Evolutionary conservation across 495 filamentous ascomycete species (phyloP).

Genomic region (Xylaria longipes): DNA sequence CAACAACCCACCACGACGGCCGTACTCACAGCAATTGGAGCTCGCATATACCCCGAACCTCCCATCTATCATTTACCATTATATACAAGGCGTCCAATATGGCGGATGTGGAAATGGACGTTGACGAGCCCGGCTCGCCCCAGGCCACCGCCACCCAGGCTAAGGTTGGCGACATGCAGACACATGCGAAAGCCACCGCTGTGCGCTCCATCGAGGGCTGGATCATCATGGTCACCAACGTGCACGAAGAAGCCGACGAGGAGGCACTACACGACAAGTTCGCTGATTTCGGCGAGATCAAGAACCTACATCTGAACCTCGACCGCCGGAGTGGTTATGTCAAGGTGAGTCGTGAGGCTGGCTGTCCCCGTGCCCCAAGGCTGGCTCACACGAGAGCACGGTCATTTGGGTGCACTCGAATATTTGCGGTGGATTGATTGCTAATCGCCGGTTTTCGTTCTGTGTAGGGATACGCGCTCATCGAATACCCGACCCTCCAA

Average conservation of each 20-base stretch:
- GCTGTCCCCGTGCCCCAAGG: neutral
- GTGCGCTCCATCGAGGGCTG: slow-evolving; percentile 99
- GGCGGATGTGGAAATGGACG: slow-evolving; percentile 79
- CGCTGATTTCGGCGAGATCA: slow-evolving; percentile 95
- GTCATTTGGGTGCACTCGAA: neutral
- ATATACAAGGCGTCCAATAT: slow-evolving; percentile 44
- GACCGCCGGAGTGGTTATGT: slow-evolving; percentile 97
- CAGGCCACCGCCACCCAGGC: slow-evolving; percentile 44
- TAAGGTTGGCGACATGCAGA: slow-evolving; percentile 71
- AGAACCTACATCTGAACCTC: slow-evolving; percentile 94
- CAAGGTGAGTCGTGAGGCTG: slow-evolving; percentile 69
- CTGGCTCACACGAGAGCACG: neutral
- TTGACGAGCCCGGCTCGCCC: slow-evolving; percentile 63
- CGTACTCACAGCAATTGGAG: neutral
- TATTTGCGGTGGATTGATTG: neutral
- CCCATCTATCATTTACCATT: neutral
- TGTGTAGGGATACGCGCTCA: slow-evolving; percentile 84
- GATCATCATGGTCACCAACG: slow-evolving; percentile 96
- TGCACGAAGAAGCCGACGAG: slow-evolving; percentile 97
- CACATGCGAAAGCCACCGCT: slow-evolving; percentile 79
- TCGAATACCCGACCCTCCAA: slow-evolving; percentile 88
- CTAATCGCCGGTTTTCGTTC: slow-evolving; percentile 5
- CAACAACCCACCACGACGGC: neutral
- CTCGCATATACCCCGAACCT: neutral
- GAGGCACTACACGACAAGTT: slow-evolving; percentile 95